phyloP scores from a whole-genome alignment of 192 early-diverging fungal species.

The Phlyctochytrium planicorne region DNA sequence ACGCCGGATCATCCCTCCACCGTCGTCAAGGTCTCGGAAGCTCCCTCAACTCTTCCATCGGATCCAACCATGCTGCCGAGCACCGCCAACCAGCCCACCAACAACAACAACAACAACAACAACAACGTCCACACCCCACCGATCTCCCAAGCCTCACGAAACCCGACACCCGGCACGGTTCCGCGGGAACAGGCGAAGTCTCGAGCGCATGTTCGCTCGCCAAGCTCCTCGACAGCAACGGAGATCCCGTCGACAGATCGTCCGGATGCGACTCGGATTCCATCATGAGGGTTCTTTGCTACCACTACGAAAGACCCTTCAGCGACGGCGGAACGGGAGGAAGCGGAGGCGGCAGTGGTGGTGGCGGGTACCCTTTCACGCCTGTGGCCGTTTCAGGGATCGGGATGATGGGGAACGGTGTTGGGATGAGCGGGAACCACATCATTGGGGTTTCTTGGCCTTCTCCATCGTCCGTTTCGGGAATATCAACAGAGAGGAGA shows the following conservation, averaged over 20 bases:
- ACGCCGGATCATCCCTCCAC: too few relatives aligned
- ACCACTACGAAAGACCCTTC: neutral
- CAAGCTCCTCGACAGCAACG: neutral
- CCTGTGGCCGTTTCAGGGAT: neutral
- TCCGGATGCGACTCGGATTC: neutral
- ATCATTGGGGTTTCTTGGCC: too few relatives aligned
- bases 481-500: neutral
- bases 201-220: neutral
- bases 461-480: too few relatives aligned
- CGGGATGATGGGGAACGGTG: neutral
- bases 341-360: neutral
- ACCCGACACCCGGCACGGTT: too few relatives aligned
- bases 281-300: neutral
- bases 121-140: too few relatives aligned
- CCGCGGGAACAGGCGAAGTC: neutral
- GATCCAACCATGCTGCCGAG: too few relatives aligned
- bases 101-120: too few relatives aligned
- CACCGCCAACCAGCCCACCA: too few relatives aligned
- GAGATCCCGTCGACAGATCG: neutral
- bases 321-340: neutral
- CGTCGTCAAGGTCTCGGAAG: too few relatives aligned
- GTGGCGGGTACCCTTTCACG: neutral
- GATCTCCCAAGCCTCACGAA: too few relatives aligned
- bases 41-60: too few relatives aligned
- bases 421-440: too few relatives aligned